Base-by-base conservation (phyloP, 208 protist genomes). In the Leishmania aethiopica region DNA sequence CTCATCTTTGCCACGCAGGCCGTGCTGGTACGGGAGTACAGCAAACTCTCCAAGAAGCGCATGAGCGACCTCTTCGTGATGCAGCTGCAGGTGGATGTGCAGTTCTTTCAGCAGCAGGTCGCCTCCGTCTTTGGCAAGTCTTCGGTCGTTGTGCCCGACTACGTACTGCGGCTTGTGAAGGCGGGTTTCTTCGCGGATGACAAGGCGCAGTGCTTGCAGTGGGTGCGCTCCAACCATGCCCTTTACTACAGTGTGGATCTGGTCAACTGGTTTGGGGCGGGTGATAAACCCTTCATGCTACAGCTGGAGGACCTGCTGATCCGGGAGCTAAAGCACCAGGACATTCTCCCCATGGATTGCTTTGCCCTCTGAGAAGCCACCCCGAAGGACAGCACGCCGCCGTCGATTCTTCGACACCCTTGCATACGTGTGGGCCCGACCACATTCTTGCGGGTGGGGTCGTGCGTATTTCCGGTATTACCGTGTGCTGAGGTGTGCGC, bases 51-150 rank as follows among this genome's bases (percentile, higher is more conserved):
- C 66, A 93, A 92, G 83, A 92, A 92, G 81, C 90, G 90, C 75
- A 81, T 92, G 72, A 91, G 49, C 53, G 93, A 96, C 78, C 81
- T 91, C 49, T 82, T 92, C 42, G 91, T 96, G 53, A 96, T 96
- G 94, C 90, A 95, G 89, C 79, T 97, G 40, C 90, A 92, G 85
- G 92, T 97, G 22, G 94, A 97, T 55, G 91, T 86, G 42, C 92
- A 97, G 82, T 88, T 78, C 72, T 95, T 97, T 79, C 89, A 93
- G 69, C 92, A 97, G 83, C 90, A 94, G 77, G 89, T 89, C 10
- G 87, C 80, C 35, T 69, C 83, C 19, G 79, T 85, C 13, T 92
- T 96, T 73, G 92, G 94, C 28, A 84, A 83, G 53, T 76, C 81
- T 32, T 90, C 86, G 17, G 83, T 96, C 32, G 90, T 94, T 15